Base-by-base conservation (phyloP, 495 filamentous ascomycete genomes). In the Penicillium odoratum region DNA sequence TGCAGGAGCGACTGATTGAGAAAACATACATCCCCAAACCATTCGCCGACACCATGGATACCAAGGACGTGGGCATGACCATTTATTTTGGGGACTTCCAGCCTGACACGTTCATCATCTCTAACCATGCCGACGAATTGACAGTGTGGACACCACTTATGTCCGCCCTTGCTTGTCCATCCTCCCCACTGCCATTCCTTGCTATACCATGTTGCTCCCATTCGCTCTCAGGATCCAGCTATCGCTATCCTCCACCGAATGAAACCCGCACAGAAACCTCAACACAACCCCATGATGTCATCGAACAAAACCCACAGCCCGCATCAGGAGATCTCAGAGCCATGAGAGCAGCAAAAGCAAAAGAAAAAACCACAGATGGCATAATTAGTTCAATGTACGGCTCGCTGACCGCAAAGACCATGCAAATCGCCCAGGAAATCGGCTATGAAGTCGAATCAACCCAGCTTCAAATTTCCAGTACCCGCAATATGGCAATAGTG, bases 121-220 rank as follows among this genome's bases (percentile, higher is more conserved):
- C 91, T 44, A 98, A 98, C 65, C 94, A 98, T 67, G 91, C 94
- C 21, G 94, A 98, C 68, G 92, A 98, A 72, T 78, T 98, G 10
- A 98, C 95, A 1, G 82, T 90, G 5, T 98, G 94, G 94, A 97
- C 95, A 1, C 95, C 94, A 1, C 81, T 97, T 33, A 81, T 98
- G 45, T 91, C 93, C 30, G 83, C 85, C 30, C 75, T 90, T 3
- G 90, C 89, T 18, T 88, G 82, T 49, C 79, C 77, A 0, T 51
- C 45, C 11, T 70, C 63, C 0, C 77, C 72, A 3, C 50, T 72
- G 4, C 89, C 93, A 0, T 98, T 97, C 63, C 83, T 98, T 29
- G 86, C 87, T 51, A 96, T 98, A 40, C 94, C 94, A 2, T 98
- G 94, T 74, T 98, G 94, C 75, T 95, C 91, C 33, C 91, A 96